These are phyloP conservation scores for Aspergillus hancockii DNA, from an alignment of 495 filamentous ascomycete species.

Conservation along the genomic window DNA sequence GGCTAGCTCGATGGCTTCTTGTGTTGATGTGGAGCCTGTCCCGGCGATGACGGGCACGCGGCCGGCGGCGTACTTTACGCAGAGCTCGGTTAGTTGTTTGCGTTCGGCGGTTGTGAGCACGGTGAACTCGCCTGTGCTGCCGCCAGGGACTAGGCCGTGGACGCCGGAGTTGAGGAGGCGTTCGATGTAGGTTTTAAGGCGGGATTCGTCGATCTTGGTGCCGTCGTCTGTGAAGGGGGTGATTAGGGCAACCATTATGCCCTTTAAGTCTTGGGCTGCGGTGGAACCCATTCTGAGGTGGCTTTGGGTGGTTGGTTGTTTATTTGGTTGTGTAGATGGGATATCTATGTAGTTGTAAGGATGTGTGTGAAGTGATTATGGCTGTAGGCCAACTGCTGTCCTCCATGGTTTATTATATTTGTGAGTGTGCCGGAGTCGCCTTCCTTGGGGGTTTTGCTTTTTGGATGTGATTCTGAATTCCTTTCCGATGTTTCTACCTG, in stretches of 20 bases:
- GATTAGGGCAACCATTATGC: constrained; percentile 41
- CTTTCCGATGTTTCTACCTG: too few species aligned
- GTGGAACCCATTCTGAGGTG: not conserved
- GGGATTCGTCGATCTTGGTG: constrained; percentile 30
- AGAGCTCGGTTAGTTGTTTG: constrained; percentile 41
- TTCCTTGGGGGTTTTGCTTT: not conserved
- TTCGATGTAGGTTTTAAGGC: constrained; percentile 39
- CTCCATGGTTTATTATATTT: not conserved
- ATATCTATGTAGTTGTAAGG: too few species aligned
- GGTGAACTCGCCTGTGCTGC: constrained; percentile 45
- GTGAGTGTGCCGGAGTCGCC: constrained; percentile 5
- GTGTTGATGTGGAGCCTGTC: constrained; percentile 30
- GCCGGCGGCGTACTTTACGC: constrained; percentile 35
- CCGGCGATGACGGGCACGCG: constrained; percentile 38
- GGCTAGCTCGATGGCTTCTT: constrained; percentile 37
- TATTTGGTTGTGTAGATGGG: not conserved
- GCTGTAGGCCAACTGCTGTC: not conserved
- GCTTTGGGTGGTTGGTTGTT: not conserved
- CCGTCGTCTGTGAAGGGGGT: constrained; percentile 40
- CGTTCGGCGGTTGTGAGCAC: constrained; percentile 31
- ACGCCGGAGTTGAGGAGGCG: constrained; percentile 34
- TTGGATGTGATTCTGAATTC: not conserved
- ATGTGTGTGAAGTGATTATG: not conserved
- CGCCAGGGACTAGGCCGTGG: constrained; percentile 42
- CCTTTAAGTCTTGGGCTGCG: constrained; percentile 20